Base-by-base conservation (phyloP, 768 basidiomycete genomes). In the Russula sp. region DNA sequence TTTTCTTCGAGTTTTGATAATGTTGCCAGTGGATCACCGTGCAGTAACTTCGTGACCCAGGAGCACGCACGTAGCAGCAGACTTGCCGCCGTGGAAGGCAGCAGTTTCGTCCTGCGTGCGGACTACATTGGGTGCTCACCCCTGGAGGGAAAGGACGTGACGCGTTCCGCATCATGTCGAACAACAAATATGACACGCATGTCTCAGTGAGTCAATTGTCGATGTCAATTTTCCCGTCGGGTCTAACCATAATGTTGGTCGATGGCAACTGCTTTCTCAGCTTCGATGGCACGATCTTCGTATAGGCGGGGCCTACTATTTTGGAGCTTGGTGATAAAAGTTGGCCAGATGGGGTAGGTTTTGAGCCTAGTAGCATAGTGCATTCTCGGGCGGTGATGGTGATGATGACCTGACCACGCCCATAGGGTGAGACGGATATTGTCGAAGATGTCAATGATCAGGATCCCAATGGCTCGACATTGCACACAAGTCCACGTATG, bases 391-490 rank as follows among this genome's bases (percentile, higher is more conserved):
- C 38, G 18, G 14, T 20, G 50, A 73, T 63, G 30, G 49, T 6
- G 30, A 30, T 36, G 36, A 36, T 53, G 38, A 42, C 36, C 22
- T 38, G 3, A 74, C 24, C 63, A 76, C 75, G 63, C 49, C 46
- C 61, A 69, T 16, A 80, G 78, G 81, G 82, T 5, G 81, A 83
- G 68, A 75, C 83, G 18, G 79, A 85, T 67, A 80, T 84, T 50
- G 66, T 83, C 36, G 82, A 84, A 71, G 84, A 82, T 50, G 84
- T 86, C 16, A 87, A 87, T 68, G 76, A 84, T 69, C 75, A 80
- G 60, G 73, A 73, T 16, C 78, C 81, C 2, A 83, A 85, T 68
- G 76, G 78, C 62, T 76, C 78, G 2, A 81, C 84, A 0, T 75
- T 88, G 44, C 87, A 88, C 71, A 87, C 86, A 5, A 76, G 74